These are phyloP conservation scores for Colletotrichum lupini DNA, from an alignment of 2,329 filamentous ascomycete species.

Conservation along the genomic window DNA sequence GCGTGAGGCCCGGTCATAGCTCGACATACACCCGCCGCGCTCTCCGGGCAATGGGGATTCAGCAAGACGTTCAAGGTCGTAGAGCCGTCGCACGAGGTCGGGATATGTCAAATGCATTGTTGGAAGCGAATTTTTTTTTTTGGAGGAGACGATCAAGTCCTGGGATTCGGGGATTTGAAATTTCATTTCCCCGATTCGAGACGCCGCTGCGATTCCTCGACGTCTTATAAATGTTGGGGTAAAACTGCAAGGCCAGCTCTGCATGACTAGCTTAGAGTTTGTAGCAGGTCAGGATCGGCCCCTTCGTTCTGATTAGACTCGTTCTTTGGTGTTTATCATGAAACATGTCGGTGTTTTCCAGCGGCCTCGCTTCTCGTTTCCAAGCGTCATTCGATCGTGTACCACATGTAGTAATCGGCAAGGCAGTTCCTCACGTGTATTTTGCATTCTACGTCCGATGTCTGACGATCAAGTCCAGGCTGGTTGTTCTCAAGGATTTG, in stretches of 20 bases:
- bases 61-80: constrained; percentile 31
- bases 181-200: background rate
- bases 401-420: background rate
- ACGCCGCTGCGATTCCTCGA: background rate
- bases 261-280: background rate
- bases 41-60: constrained; percentile 17
- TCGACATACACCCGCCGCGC: constrained; percentile 32
- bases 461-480: background rate
- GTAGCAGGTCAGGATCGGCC: background rate
- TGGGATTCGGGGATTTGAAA: background rate
- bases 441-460: background rate
- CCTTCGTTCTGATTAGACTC: background rate
- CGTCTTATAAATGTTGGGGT: background rate
- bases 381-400: background rate
- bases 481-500: background rate
- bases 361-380: background rate
- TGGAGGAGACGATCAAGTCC: background rate
- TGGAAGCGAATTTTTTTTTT: background rate
- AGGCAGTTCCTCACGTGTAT: background rate
- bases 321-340: background rate
- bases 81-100: constrained; percentile 26
- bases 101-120: constrained; percentile 25
- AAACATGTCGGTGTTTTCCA: background rate
- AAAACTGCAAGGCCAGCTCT: background rate
- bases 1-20: constrained; percentile 31